These are phyloP conservation scores for Angomonas ambiguus DNA, from an alignment of 208 protist species.

Conservation along the genomic window DNA sequence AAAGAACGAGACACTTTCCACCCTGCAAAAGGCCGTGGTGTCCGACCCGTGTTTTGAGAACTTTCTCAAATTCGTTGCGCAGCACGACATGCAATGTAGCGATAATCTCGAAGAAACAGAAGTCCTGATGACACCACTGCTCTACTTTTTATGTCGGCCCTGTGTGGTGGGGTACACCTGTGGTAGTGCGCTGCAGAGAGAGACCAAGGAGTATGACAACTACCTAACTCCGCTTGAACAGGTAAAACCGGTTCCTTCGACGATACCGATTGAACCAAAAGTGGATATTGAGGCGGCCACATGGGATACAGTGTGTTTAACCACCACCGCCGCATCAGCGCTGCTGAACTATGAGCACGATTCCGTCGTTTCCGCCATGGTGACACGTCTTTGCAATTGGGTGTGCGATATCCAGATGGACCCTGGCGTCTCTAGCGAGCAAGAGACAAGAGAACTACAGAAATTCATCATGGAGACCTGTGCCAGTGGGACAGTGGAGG, in stretches of 20 bases:
- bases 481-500: slow-evolving; percentile 13
- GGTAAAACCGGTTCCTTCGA: neutral
- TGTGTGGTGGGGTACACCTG: slow-evolving; percentile 27
- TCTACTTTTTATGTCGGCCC: slow-evolving; percentile 28
- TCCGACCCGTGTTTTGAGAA: slow-evolving; percentile 13
- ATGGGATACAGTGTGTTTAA: slow-evolving; percentile 30
- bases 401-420: slow-evolving; percentile 21
- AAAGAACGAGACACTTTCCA: slow-evolving; percentile 11
- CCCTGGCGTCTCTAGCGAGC: neutral
- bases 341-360: slow-evolving; percentile 18
- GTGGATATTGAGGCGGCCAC: slow-evolving; percentile 1
- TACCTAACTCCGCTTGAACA: neutral
- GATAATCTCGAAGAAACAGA: slow-evolving; percentile 11
- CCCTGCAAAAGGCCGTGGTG: slow-evolving; percentile 15
- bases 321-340: slow-evolving; percentile 24
- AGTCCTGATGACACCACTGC: slow-evolving; percentile 23
- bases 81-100: slow-evolving; percentile 19
- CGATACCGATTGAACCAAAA: neutral
- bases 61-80: slow-evolving; percentile 23
- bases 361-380: slow-evolving; percentile 20
- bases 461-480: neutral
- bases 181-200: neutral
- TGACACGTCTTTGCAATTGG: slow-evolving; percentile 34
- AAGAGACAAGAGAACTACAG: neutral
- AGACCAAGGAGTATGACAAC: neutral